phyloP scores from a whole-genome alignment of 345 rosid species.

The Dipteronia sinensis region DNA sequence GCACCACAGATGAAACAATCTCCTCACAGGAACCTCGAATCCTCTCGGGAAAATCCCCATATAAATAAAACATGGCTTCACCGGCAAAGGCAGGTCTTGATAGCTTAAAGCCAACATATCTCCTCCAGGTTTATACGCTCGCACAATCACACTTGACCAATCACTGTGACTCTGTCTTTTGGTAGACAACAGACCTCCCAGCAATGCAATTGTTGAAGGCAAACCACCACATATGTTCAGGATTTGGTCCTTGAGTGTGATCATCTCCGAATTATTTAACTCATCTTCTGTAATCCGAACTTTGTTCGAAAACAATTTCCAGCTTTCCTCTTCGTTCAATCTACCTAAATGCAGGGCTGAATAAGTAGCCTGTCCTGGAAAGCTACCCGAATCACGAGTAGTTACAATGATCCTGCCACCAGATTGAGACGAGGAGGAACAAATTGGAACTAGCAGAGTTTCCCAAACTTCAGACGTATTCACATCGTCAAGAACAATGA shows the following conservation, averaged over 20 bases:
- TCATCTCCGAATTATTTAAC: no score
- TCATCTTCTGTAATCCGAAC: no score
- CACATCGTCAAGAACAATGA: conserved; percentile 4
- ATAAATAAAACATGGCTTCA: conserved; percentile 37
- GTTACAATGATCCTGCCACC: no score
- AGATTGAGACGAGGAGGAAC: not conserved
- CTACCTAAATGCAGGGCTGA: no score
- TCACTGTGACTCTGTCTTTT: not conserved
- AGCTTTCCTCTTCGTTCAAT: no score
- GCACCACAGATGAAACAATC: conserved; percentile 36
- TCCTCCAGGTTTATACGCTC: not conserved
- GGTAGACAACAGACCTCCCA: no score
- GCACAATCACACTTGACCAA: not conserved
- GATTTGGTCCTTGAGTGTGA: no score
- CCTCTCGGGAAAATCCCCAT: conserved; percentile 36
- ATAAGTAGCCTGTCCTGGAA: no score
- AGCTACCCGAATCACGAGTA: no score
- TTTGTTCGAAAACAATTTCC: no score
- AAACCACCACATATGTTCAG: no score
- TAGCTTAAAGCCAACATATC: conserved; percentile 20
- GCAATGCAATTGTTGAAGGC: no score
- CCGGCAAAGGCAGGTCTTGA: conserved; percentile 9
- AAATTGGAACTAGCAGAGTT: not conserved
- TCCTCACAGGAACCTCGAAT: conserved; percentile 31
- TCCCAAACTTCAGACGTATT: not conserved